These are phyloP conservation scores for Boletus vermiculosoides DNA, from an alignment of 768 basidiomycete species.

Conservation along the genomic window DNA sequence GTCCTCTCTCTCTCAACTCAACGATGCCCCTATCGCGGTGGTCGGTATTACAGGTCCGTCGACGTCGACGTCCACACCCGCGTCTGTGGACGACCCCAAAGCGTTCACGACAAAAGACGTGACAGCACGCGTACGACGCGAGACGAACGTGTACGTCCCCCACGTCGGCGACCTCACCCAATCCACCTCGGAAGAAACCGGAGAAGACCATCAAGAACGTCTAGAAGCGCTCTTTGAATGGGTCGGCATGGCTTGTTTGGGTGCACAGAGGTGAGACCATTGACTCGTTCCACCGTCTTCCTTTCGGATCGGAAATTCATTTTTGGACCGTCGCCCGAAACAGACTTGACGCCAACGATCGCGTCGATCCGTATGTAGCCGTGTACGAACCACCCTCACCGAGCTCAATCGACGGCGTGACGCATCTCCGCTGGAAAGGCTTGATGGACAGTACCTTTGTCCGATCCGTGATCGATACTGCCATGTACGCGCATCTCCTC, in stretches of 20 bases:
- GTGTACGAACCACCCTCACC: slow-evolving; percentile 58
- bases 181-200: slow-evolving; percentile 28
- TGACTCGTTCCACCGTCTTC: background rate
- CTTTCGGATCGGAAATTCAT: background rate
- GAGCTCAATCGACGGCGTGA: slow-evolving; percentile 43
- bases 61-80: background rate
- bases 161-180: slow-evolving; percentile 27
- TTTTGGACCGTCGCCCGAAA: background rate
- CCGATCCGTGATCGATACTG: slow-evolving; percentile 46
- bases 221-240: slow-evolving; percentile 61
- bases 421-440: slow-evolving; percentile 61
- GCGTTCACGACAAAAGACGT: slow-evolving; percentile 12
- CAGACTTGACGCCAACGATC: slow-evolving; percentile 61
- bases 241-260: slow-evolving; percentile 68
- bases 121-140: slow-evolving; percentile 22
- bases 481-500: slow-evolving; percentile 28
- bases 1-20: background rate
- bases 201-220: slow-evolving; percentile 51
- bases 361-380: slow-evolving; percentile 67
- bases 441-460: slow-evolving; percentile 54
- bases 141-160: slow-evolving; percentile 43
- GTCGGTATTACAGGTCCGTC: background rate
- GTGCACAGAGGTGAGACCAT: slow-evolving; percentile 55
- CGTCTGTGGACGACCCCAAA: background rate
- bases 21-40: background rate